A percentile compares a stretch with the other conserved stretches of the same genome.
Evolutionary conservation across 2,329 filamentous ascomycete species (phyloP).

Genomic region (Hortaea sp.): DNA sequence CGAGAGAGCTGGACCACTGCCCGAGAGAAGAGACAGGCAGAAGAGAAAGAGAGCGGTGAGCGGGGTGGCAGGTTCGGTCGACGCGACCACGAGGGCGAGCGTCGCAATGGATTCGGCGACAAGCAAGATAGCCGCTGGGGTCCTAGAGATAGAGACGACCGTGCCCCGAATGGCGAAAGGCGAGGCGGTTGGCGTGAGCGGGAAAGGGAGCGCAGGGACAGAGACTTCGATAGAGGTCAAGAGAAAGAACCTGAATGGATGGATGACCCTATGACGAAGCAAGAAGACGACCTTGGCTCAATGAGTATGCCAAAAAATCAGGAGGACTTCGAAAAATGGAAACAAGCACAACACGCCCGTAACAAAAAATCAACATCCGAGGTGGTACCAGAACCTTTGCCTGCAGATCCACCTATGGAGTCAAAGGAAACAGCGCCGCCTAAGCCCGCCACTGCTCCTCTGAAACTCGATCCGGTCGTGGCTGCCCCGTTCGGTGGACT

Average conservation of each 20-base stretch:
- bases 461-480: constrained; percentile 56
- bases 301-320: constrained; percentile 52
- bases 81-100: constrained; percentile 39
- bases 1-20: constrained; percentile 65
- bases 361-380: constrained; percentile 35
- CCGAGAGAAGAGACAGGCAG: constrained; percentile 52
- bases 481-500: constrained; percentile 68
- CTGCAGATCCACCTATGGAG: constrained; percentile 10
- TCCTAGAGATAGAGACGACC: constrained; percentile 23
- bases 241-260: constrained; percentile 90
- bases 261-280: constrained; percentile 48
- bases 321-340: constrained; percentile 91
- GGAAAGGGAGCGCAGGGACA: constrained; percentile 30
- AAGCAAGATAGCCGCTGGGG: constrained; percentile 61
- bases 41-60: constrained; percentile 55
- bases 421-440: constrained; percentile 8
- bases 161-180: constrained; percentile 30
- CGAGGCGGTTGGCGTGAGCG: constrained; percentile 51
- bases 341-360: constrained; percentile 71
- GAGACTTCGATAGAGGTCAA: constrained; percentile 44
- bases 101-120: constrained; percentile 56
- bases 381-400: constrained; percentile 5
- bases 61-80: constrained; percentile 42
- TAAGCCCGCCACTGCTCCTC: constrained; percentile 46
- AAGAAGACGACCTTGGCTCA: constrained; percentile 40